phyloP scores from a whole-genome alignment of 768 basidiomycete species.

The Steccherinum ochraceum region DNA sequence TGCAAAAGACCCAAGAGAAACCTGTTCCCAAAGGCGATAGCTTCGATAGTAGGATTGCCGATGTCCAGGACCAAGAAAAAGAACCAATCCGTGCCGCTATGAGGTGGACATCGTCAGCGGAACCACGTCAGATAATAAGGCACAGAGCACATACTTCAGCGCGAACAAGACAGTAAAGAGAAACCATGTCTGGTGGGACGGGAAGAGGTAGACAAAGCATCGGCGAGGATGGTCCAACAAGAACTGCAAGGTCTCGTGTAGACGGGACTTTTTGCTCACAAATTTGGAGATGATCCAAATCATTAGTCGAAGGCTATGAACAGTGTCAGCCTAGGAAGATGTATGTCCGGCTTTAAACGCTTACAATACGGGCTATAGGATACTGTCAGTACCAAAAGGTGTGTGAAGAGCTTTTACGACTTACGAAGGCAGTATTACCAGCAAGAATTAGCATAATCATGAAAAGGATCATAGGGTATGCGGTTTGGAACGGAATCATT shows the following conservation, averaged over 20 bases:
- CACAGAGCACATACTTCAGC: constrained; percentile 69
- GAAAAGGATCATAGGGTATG: constrained; percentile 73
- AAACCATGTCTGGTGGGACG: constrained; percentile 93
- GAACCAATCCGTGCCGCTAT: constrained; percentile 79
- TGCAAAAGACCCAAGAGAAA: constrained; percentile 76
- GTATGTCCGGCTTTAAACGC: constrained; percentile 24
- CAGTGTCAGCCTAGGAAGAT: neutral
- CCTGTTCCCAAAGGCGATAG: constrained; percentile 65
- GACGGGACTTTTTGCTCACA: constrained; percentile 49
- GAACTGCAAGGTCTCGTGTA: constrained; percentile 80
- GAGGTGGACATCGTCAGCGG: too few species aligned
- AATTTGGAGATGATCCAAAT: constrained; percentile 74
- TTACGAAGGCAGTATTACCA: constrained; percentile 90
- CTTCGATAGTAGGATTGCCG: constrained; percentile 60
- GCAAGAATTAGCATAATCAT: constrained; percentile 76
- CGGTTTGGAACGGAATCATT: constrained; percentile 87
- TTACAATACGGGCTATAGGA: constrained; percentile 74
- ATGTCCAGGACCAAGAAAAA: constrained; percentile 88
- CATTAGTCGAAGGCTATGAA: neutral
- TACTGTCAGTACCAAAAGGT: constrained; percentile 3
- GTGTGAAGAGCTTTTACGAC: constrained; percentile 29
- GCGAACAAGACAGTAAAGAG: constrained; percentile 60
- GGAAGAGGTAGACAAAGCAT: constrained; percentile 88
- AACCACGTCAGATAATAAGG: too few species aligned
- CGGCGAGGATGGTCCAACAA: constrained; percentile 92